These are phyloP conservation scores for Rhododendron williamsianum DNA, from an alignment of 148 eudicot species.

Conservation along the genomic window DNA sequence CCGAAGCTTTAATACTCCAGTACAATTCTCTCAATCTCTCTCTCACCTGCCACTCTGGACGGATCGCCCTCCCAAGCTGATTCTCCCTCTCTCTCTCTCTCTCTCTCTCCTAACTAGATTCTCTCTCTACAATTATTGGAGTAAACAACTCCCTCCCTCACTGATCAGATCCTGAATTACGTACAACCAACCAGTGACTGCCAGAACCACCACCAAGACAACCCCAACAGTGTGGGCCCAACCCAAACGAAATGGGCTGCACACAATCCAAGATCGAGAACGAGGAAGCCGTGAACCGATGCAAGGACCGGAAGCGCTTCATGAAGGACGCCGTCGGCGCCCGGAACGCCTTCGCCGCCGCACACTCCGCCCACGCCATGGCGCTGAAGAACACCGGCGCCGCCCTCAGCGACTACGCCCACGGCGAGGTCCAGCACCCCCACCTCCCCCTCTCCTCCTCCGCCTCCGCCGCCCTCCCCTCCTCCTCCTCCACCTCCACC, in stretches of 20 bases:
- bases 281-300: slow-evolving; percentile 71
- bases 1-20: neutral
- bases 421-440: slow-evolving; percentile 42
- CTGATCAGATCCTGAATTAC: neutral
- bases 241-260: slow-evolving; percentile 55
- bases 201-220: neutral
- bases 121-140: neutral
- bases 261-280: slow-evolving; percentile 91
- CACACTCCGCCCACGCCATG: slow-evolving; percentile 52
- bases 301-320: slow-evolving; percentile 60
- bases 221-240: neutral
- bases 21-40: neutral
- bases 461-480: slow-evolving; percentile 6
- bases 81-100: neutral
- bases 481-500: neutral
- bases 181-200: neutral
- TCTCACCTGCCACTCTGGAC: neutral
- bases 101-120: neutral
- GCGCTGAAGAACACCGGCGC: slow-evolving; percentile 78
- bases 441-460: slow-evolving; percentile 6
- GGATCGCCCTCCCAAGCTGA: neutral
- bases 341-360: slow-evolving; percentile 85
- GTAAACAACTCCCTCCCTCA: neutral
- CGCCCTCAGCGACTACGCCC: slow-evolving; percentile 66
- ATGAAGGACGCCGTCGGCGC: slow-evolving; percentile 57